Evolutionary conservation across 2,329 filamentous ascomycete species (phyloP), one percentile per base, ranked within the genome.

Genomic region (Fusarium miscanthi): DNA sequence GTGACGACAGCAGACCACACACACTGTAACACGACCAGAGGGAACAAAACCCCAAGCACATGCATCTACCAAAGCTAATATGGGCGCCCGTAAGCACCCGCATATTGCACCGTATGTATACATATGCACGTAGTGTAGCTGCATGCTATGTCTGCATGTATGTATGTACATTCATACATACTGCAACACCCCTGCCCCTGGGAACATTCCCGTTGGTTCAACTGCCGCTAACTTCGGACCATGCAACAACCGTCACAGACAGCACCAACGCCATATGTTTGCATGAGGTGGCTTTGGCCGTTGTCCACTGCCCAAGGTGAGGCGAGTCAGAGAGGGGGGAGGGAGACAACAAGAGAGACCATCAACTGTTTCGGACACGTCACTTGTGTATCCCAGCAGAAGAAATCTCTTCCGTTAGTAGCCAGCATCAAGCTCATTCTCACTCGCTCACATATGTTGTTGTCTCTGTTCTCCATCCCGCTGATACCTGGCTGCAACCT

Each of bases 191-290:
- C 49, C 46, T 65, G 56, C 45, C 48, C 23, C 56, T 56, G 56
- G 64, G 31, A 30, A 11, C 31, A 23, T 63, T 69, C 56, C 57
- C 37, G 65, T 59, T 66, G 57, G 54, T 43, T 53, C 27, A 62
- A 72, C 70, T 70, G 58, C 70, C 70, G 67, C 66, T 73, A 59
- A 70, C 46, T 53, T 66, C 51, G 46, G 40, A 60, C 45, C 40
- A 73, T 73, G 70, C 70, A 70, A 56, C 58, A 57, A 25, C 59
- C 66, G 35, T 73, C 70, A 73, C 70, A 73, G 66, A 71, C 60
- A 73, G 57, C 64, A 49, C 68, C 54, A 64, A 49, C 68, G 31
- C 57, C 69, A 59, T 66, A 37, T 38, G n/a, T 64, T 46, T 70
- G 69, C 69, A 72, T 73, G 57, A 62, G 42, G 31, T 52, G 58